Evolutionary conservation across 2,329 filamentous ascomycete genomes (phyloP).

Genomic region (Camillea tinctor): DNA sequence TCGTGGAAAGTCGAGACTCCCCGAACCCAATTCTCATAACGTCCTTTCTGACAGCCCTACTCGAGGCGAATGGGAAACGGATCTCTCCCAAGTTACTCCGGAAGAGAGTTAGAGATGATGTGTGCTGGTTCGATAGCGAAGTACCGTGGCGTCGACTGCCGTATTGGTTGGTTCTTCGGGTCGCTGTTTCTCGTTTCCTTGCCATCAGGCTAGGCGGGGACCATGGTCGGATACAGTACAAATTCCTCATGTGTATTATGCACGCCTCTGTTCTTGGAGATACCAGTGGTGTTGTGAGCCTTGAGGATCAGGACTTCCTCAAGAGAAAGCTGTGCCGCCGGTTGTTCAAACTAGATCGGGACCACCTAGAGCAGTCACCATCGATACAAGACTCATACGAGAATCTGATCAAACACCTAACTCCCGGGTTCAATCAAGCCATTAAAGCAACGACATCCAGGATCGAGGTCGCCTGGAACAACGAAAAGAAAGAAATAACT

Average conservation of each 20-base stretch:
- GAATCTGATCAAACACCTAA: constrained; percentile 29
- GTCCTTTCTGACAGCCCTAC: constrained; percentile 55
- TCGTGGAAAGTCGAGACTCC: constrained; percentile 57
- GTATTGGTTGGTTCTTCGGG: constrained; percentile 60
- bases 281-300: constrained; percentile 24
- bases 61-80: constrained; percentile 52
- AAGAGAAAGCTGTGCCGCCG: constrained; percentile 56
- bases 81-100: constrained; percentile 37
- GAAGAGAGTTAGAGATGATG: constrained; percentile 62
- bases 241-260: constrained; percentile 51
- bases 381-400: constrained; percentile 20
- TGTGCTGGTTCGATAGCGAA: constrained; percentile 47
- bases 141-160: constrained; percentile 61
- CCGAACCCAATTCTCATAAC: constrained; percentile 55
- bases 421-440: constrained; percentile 24
- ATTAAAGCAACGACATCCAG: constrained; percentile 27
- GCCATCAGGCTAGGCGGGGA: constrained; percentile 37
- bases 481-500: constrained; percentile 35
- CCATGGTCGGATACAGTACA: constrained; percentile 51
- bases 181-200: constrained; percentile 53
- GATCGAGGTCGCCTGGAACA: constrained; percentile 37
- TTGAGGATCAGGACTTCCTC: constrained; percentile 41
- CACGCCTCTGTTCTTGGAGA: constrained; percentile 46
- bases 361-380: constrained; percentile 26
- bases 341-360: constrained; percentile 54